Evolutionary conservation across 2,329 filamentous ascomycete genomes (phyloP).

Genomic region (Rutstroemia sp.): DNA sequence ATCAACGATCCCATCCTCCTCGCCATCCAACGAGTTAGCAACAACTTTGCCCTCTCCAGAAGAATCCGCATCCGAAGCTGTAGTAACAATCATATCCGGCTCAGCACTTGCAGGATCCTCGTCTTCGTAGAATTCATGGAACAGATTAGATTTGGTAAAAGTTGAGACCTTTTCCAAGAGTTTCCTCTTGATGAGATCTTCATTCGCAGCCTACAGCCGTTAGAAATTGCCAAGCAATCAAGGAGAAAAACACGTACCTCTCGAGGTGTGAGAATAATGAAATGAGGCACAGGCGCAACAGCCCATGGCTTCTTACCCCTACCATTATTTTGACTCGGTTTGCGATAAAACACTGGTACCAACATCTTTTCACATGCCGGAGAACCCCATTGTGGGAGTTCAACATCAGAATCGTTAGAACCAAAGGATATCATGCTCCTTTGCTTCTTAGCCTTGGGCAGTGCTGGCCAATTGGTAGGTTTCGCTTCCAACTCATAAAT

Average conservation of each 20-base stretch:
- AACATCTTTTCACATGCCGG: conserved; percentile 57
- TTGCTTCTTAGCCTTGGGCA: conserved; percentile 23
- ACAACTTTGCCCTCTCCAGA: conserved; percentile 64
- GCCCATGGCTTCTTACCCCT: conserved; percentile 26
- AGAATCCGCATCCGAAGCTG: conserved; percentile 55
- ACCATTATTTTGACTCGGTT: conserved; percentile 28
- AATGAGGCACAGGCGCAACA: conserved; percentile 43
- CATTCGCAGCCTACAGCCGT: conserved; percentile 38
- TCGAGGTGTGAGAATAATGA: conserved; percentile 67
- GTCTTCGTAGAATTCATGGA: conserved; percentile 34
- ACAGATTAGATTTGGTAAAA: conserved; percentile 63
- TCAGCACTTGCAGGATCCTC: conserved; percentile 40
- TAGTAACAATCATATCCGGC: conserved; percentile 62
- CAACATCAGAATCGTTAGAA: conserved; percentile 37
- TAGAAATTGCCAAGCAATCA: not conserved
- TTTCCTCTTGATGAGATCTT: conserved; percentile 73
- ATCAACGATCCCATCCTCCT: conserved; percentile 82
- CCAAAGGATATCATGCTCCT: conserved; percentile 40
- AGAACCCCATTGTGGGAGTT: conserved; percentile 48
- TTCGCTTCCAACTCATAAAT: conserved; percentile 71
- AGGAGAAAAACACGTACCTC: conserved; percentile 45
- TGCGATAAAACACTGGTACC: conserved; percentile 64
- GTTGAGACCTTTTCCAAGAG: conserved; percentile 68
- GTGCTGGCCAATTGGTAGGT: conserved; percentile 66
- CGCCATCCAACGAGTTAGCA: conserved; percentile 69